Base-by-base conservation (phyloP, 169 alveolate species). In the Cryptosporidium meleagridis region DNA sequence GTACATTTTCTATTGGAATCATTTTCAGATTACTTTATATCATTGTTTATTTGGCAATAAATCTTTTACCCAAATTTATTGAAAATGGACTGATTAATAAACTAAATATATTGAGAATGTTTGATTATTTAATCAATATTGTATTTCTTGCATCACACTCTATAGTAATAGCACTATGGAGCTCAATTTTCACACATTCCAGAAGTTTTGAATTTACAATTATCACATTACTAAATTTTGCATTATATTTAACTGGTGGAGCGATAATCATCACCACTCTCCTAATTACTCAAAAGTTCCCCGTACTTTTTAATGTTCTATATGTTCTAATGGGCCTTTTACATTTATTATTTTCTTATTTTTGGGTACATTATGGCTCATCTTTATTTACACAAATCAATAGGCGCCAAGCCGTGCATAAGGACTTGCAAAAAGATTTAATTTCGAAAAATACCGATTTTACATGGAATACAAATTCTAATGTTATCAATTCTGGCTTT, bases 141-240 rank as follows among this genome's bases (percentile, higher is more conserved):
- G 31, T 80, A 21, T 80, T 80, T 26, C 45, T 80, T 21, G 29
- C 68, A 62, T 80, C 89, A 14, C 62, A 80, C 35, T 80, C 75
- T 31, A 65, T 80, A 37, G 70, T 80, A 39, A 62, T 80, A 8
- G 61, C 53, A 8, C 7, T 80, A 14, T 80, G 89, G 89, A 80
- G 80, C 33, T 80, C 80, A 41, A 48, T 65, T 35, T 39, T 41
- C 10, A 44, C 53, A 4, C 29, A 65, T 23, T 59, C 75, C 23
- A 39, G 31, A 39, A 23, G n/a, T 4, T 26, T 23, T 12, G 21
- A 31, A 26, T 45, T 80, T 59, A 37, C 75, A 59, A 18, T 26
- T 1, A 41, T 65, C 5, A 80, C 35, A 9, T 10, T 61, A 58
- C 31, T 80, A 7, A 61, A 80, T 58, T 10, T 55, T 37, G 44